Percentiles rank a stretch among this genome's conserved stretches.
phyloP scores from a whole-genome alignment of 108 stramenopile species.

The Poteriospumella lacustris region DNA sequence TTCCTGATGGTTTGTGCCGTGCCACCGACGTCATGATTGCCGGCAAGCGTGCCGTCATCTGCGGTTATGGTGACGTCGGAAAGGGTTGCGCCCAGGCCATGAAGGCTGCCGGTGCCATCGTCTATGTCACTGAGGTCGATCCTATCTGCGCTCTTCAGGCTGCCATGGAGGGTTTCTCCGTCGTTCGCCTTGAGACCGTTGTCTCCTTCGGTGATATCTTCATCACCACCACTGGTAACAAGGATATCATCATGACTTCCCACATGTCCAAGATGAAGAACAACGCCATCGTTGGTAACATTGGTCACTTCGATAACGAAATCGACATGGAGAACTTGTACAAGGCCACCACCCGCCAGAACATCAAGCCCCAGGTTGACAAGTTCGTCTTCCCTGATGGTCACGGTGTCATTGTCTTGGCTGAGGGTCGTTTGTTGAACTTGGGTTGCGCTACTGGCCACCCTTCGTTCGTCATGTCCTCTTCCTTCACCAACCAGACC shows the following conservation, averaged over 20 bases:
- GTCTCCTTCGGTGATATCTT: constrained; percentile 83
- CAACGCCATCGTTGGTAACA: constrained; percentile 99
- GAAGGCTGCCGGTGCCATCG: constrained; percentile 94
- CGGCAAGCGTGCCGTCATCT: constrained; percentile 93
- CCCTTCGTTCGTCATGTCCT: constrained; percentile 99
- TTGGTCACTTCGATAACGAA: constrained; percentile 99
- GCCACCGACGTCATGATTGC: constrained; percentile 99
- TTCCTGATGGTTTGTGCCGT: constrained; percentile 99
- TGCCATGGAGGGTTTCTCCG: constrained; percentile 98
- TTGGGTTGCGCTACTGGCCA: constrained; percentile 99
- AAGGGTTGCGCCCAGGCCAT: constrained; percentile 99
- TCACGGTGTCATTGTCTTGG: constrained; percentile 89
- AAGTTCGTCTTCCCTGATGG: constrained; percentile 87
- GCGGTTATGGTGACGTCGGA: constrained; percentile 99
- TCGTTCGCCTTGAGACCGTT: constrained; percentile 79
- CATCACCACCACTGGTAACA: constrained; percentile 99
- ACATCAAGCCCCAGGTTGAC: constrained; percentile 99
- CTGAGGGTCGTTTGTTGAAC: constrained; percentile 99
- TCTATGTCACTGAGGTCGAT: constrained; percentile 97
- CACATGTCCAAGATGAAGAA: constrained; percentile 99
- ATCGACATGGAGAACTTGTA: constrained; percentile 96
- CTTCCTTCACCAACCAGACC: constrained; percentile 98
- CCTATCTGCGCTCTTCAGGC: constrained; percentile 99
- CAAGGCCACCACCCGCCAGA: constrained; percentile 74
- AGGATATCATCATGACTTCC: constrained; percentile 91